Evolutionary conservation across 805 yeast species (phyloP).

Genomic region (Spathaspora gorwiae): DNA sequence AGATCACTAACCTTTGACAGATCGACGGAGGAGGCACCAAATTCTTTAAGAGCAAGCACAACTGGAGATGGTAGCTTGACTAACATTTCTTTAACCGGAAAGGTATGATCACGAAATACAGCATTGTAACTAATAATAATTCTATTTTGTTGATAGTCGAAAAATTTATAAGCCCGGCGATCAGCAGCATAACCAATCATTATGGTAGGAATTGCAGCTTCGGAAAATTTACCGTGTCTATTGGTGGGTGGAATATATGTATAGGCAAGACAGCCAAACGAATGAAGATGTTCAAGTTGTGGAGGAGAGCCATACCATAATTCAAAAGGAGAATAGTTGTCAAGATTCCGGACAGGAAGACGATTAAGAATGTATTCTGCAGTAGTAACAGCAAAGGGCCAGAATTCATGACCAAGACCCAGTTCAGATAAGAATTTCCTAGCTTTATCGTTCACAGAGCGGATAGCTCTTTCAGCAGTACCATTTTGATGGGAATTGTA

Average conservation of each 20-base stretch:
- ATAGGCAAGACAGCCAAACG: neutral
- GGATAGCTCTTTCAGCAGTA: neutral
- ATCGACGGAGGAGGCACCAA: neutral
- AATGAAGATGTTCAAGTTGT: neutral
- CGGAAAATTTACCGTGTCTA: neutral
- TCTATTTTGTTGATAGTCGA: neutral
- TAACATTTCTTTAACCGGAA: neutral
- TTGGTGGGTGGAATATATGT: too few relatives aligned
- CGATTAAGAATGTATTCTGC: neutral
- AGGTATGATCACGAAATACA: neutral
- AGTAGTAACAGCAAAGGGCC: neutral
- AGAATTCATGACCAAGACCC: neutral
- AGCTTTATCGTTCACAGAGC: slow-evolving; percentile 1
- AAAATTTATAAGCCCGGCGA: neutral
- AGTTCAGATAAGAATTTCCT: neutral
- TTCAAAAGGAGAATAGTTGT: neutral
- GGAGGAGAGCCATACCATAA: neutral
- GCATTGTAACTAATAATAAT: neutral
- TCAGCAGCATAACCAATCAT: neutral
- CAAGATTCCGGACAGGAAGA: neutral
- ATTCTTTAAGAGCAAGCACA: neutral
- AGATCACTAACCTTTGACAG: neutral
- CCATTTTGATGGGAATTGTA: slow-evolving; percentile 1
- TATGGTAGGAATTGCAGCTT: neutral
- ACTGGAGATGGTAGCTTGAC: neutral